Base-by-base conservation (phyloP, 208 protist genomes). In the Angomonas deanei region DNA sequence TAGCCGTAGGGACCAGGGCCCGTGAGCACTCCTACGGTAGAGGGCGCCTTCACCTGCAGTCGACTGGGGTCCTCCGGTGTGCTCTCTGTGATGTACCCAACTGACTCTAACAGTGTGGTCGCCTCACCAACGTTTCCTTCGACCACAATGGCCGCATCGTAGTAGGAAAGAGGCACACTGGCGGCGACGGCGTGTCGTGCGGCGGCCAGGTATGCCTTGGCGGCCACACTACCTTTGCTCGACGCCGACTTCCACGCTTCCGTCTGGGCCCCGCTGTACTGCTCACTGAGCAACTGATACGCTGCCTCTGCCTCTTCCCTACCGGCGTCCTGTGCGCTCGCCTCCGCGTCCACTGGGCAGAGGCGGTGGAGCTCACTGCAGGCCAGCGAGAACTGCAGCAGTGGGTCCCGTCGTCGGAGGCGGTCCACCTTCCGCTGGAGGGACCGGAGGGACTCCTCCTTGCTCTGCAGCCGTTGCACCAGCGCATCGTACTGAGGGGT, bases 361-460 rank as follows among this genome's bases (percentile, higher is more conserved):
- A 84, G 63, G 8, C 86, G 84, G 5, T 62, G 59, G 0, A 93
- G 70, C 50, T 92, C 76, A 55, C 72, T 96, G 69, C 86, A 96
- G 6, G 79, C 70, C 8, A 91, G 72, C 1, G 86, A 96, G 68
- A 96, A 96, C 58, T 92, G 70, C 49, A 91, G 60, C 17, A 93
- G 61, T 6, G 90, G 86, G 64, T 96, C 86, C 15, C 82, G 84
- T 4, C 77, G 71, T 6, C 86, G 82, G 64, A 86, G 70, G 23
- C 90, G 84, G 23, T 92, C 82, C 0, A 96, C 56, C 72, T 93
- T 93, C 13, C 90, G 86, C 53, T 89, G 86, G 53, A 96, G 57
- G 5, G 86, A 91, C 19, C 80, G 85, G 31, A 91, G 56, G 1
- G 70, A 66, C 42, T 88, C 83, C 13, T 93, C 85, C 52, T 72